Conservation (phyloP, 805 yeast species). For the Tetrapisispora iriomotensis region DNA sequence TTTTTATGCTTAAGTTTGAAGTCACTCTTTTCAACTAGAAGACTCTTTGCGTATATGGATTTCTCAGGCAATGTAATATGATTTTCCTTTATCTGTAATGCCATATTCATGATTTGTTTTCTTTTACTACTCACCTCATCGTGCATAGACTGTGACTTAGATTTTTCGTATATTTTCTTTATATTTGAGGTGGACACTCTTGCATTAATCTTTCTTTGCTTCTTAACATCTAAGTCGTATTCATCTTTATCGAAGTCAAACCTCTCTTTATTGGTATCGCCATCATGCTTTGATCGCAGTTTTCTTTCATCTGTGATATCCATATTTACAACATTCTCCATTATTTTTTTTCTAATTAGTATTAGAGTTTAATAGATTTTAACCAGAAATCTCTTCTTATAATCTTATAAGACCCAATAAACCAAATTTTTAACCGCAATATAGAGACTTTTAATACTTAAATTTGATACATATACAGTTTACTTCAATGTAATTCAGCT, state of each 20-base stretch:
- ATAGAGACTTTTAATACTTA: no score
- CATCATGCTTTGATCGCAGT: constrained; percentile 1
- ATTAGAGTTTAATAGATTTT: no score
- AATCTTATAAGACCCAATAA: no score
- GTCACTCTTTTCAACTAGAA: no score
- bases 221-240: constrained; percentile 15
- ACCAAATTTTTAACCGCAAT: no score
- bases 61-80: constrained; percentile 1
- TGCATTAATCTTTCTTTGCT: constrained; percentile 9
- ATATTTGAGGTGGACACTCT: constrained; percentile 3
- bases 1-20: no score
- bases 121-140: constrained; percentile 7
- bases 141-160: neutral
- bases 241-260: constrained; percentile 31
- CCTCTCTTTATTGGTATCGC: constrained; percentile 10
- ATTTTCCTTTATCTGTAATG: constrained; percentile 10
- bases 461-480: no score
- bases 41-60: neutral
- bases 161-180: neutral
- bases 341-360: no score
- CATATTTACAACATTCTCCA: neutral
- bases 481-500: no score
- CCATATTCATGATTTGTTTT: constrained; percentile 15
- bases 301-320: neutral
- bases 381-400: no score